These are phyloP conservation scores for Ustilago curta DNA, from an alignment of 1,284 basidiomycete genomes.

Conservation along the genomic window DNA sequence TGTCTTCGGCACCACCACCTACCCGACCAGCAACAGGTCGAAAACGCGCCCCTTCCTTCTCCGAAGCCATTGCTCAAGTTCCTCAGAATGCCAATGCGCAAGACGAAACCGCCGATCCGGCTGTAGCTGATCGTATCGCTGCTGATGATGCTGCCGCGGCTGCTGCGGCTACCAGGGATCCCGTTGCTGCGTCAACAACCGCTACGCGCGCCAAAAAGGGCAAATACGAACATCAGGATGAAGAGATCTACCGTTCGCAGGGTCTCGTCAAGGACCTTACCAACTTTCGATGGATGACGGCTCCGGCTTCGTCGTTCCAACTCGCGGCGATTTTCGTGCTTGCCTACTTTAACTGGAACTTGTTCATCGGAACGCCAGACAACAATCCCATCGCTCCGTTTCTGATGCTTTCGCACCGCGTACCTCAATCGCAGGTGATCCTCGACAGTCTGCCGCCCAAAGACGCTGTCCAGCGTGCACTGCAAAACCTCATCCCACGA, in stretches of 20 bases:
- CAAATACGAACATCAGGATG: constrained; percentile 24
- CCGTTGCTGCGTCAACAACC: constrained; percentile 28
- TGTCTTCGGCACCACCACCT: constrained; percentile 44
- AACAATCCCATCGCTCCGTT: constrained; percentile 82
- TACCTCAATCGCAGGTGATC: constrained; percentile 71
- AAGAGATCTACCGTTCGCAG: constrained; percentile 44
- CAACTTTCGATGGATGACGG: constrained; percentile 65
- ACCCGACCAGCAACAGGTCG: constrained; percentile 35
- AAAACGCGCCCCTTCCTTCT: constrained; percentile 45
- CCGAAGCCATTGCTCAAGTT: constrained; percentile 42
- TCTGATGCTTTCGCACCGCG: constrained; percentile 80
- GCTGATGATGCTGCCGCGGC: constrained; percentile 19
- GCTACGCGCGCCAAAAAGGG: constrained; percentile 11
- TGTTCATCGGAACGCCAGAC: constrained; percentile 71
- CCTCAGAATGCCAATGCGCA: constrained; percentile 51
- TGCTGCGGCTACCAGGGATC: constrained; percentile 16
- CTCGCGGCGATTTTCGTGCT: constrained; percentile 80
- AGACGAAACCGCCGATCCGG: constrained; percentile 44
- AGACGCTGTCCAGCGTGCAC: constrained; percentile 23
- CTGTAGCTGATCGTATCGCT: constrained; percentile 44
- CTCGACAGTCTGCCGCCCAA: constrained; percentile 69
- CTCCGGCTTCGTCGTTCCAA: constrained; percentile 55
- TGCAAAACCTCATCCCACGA: constrained; percentile 40
- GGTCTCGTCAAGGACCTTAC: constrained; percentile 49
- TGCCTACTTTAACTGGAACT: constrained; percentile 79